Evolutionary conservation across 139 green algal species (phyloP).

Genomic region (Micractinium sp.): DNA sequence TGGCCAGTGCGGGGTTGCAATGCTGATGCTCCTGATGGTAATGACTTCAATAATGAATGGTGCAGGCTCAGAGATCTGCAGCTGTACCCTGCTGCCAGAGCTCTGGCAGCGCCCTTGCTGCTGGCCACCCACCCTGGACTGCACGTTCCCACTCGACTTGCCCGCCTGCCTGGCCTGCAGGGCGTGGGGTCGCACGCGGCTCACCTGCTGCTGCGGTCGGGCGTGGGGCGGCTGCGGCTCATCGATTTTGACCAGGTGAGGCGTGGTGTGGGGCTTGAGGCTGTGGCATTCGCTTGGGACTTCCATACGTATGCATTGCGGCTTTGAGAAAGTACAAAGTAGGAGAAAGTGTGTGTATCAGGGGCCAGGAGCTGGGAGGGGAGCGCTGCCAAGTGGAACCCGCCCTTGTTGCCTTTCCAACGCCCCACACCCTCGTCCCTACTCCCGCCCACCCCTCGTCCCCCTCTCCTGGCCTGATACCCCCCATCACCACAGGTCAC

Average conservation of each 20-base stretch:
- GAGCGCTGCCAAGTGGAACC: neutral
- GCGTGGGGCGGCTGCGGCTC: constrained; percentile 89
- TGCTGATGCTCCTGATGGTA: too few species aligned
- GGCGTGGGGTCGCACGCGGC: constrained; percentile 96
- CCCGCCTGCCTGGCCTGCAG: constrained; percentile 45
- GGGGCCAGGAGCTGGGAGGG: too few species aligned
- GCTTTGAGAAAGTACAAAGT: too few species aligned
- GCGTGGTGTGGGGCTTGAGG: neutral
- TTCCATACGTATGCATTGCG: too few species aligned
- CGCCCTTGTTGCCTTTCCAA: neutral
- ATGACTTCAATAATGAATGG: too few species aligned
- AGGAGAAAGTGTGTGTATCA: too few species aligned
- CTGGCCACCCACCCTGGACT: neutral
- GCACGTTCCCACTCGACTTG: neutral
- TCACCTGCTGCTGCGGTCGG: constrained; percentile 91
- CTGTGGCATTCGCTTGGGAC: too few species aligned
- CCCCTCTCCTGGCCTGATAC: neutral
- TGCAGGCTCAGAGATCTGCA: too few species aligned
- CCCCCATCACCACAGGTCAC: constrained; percentile 59
- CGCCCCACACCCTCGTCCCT: neutral
- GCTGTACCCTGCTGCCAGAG: too few species aligned
- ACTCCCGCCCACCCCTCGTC: neutral
- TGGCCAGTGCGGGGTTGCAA: neutral
- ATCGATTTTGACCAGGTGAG: constrained; percentile 97
- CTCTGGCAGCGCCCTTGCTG: neutral